Base-by-base conservation (phyloP, 768 basidiomycete species). In the Epithele typhae region DNA sequence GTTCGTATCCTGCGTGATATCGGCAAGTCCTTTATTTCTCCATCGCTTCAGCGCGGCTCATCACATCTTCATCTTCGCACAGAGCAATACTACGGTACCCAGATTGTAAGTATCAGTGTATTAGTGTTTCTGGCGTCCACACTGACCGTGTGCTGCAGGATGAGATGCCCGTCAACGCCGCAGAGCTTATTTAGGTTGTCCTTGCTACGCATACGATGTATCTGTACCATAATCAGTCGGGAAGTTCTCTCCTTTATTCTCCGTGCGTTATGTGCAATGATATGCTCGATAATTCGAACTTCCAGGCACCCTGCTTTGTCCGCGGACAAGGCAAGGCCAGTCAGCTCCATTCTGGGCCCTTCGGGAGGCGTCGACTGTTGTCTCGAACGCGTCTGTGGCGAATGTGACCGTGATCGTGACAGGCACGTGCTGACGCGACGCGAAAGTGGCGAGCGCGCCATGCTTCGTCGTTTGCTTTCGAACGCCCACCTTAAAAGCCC, bases 151-250 rank as follows among this genome's bases (percentile, higher is more conserved):
- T 35, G 17, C 17, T 15, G 3, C 61, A 96, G 87, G 93, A 96
- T 61, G 95, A 98, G 77, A 98, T 98, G 94, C 94, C 91, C 5
- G 88, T 96, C 51, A 96, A 98, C 66, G 94, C 95, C 48, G 94
- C 94, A 37, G 94, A 98, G 67, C 82, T 96, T 51, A 95, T 97
- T 61, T 96, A 78, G 53, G 38, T 15, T 37, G 18, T 48, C 41
- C 35, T 42, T 45, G 38, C 40, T 52, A 46, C 54, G 43, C 49
- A 46, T 52, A 27, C 37, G 39, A 49, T 48, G 46, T 42, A 50
- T 38, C 43, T 55, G 52, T 49, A 48, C 39, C 49, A 41, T 55
- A 48, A 37, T 46, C 44, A 50, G 41, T 43, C 42, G 46, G 49
- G 43, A 55, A 52, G 51, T 52, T 46, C 23, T n/a, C n/a, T 22